phyloP scores from a whole-genome alignment of 805 yeast genomes.

The Groenewaldozyma tartarivorans region DNA sequence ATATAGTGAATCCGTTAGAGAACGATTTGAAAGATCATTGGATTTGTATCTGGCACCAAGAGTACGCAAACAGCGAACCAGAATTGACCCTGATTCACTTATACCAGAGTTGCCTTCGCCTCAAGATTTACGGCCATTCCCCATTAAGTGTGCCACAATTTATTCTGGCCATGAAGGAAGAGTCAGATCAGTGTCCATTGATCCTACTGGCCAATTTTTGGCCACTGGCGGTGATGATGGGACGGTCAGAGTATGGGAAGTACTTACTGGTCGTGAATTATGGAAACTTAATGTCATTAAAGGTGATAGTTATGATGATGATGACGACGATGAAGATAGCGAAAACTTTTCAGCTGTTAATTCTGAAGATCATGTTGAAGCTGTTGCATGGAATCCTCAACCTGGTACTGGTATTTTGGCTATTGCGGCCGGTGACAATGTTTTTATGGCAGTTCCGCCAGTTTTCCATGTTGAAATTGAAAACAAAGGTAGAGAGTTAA shows the following conservation, averaged over 20 bases:
- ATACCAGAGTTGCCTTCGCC: conserved; percentile 97
- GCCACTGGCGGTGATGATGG: conserved; percentile 99
- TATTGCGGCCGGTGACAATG: conserved; percentile 69
- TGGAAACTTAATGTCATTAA: conserved; percentile 36
- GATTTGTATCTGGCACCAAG: conserved; percentile 95
- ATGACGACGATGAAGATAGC: conserved; percentile 24
- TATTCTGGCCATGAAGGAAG: conserved; percentile 78
- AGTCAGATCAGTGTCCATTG: conserved; percentile 73
- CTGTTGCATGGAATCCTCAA: conserved; percentile 86
- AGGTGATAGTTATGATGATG: conserved; percentile 26
- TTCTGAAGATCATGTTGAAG: conserved; percentile 73
- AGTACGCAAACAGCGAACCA: conserved; percentile 79
- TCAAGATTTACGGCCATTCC: conserved; percentile 93
- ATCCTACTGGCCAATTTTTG: conserved; percentile 86
- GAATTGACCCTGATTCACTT: conserved; percentile 91
- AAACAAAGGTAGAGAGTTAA: conserved; percentile 63
- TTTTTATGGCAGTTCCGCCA: conserved; percentile 79
- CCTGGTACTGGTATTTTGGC: conserved; percentile 67
- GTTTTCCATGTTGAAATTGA: conserved; percentile 83
- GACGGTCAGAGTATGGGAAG: conserved; percentile 92
- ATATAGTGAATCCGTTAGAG: conserved; percentile 74
- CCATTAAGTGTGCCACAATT: conserved; percentile 75
- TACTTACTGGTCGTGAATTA: conserved; percentile 88
- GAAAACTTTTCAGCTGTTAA: conserved; percentile 30
- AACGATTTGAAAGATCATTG: conserved; percentile 86